Evolutionary conservation across 2,329 filamentous ascomycete genomes (phyloP), one percentile per base, ranked within the genome.

Genomic region (Monilinia vaccinii-corymbosi): DNA sequence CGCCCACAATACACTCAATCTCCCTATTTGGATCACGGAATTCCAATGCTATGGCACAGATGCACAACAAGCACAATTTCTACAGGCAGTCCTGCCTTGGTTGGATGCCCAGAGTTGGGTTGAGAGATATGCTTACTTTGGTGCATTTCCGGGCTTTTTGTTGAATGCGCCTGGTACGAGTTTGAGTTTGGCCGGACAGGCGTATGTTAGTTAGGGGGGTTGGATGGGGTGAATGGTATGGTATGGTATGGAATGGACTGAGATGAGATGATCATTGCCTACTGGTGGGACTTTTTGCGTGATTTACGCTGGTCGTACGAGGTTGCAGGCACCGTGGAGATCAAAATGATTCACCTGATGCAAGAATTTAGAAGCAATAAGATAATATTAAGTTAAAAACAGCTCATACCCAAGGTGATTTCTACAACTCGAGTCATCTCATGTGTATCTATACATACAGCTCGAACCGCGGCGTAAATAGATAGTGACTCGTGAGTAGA

Each of bases 21-120:
- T 73, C 57, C 71, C 71, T 5, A 69, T 78, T 47, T 79, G 73
- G 73, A 67, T 79, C 36, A 77, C 75, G 23, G 77, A 79, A 67
- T 75, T 75, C 60, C 65, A 71, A 49, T 69, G 68, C n/a, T 70
- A 67, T 58, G 71, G 69, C 38, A 63, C 66, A 16, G 60, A 65
- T 18, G 72, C 73, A 47, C 65, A 70, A 46, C 64, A 75, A 62
- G 68, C 66, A 46, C 61, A 58, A 6, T 78, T 78, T 68, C 67
- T 79, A 28, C 44, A 72, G 58, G 63, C 65, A 5, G 75, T 77
- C 36, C 71, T 77, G 67, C 71, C 72, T 0, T 78, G 73, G 71
- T 71, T 78, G 63, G 76, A 78, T 64, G 66, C 67, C 36, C 72
- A 74, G 59, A 59, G 62, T 40, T 73, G 69, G 34, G 70, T 78